Base-by-base conservation (phyloP, 2,329 filamentous ascomycete species). In the Domatiomyces globalis region DNA sequence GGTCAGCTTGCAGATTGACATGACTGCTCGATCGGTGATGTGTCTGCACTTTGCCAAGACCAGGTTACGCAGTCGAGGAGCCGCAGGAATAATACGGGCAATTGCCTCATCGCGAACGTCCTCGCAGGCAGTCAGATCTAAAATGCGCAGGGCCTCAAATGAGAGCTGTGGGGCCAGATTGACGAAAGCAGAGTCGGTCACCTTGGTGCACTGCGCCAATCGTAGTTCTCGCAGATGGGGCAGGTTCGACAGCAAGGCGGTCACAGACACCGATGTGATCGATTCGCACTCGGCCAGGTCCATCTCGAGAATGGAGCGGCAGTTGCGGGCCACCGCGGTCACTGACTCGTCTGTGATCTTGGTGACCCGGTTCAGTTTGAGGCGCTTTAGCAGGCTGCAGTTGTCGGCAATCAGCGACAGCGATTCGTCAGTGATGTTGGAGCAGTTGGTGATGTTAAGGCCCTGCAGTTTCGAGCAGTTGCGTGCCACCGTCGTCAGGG, bases 21-120 rank as follows among this genome's bases (percentile, higher is more conserved):
- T 75, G 7, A 98, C 88, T 7, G 90, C 84, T 46, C 79, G 77
- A 68, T 98, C 90, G 1, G 92, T 96, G 62, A 98, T 86, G 62
- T 89, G 84, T 57, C 85, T 80, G 68, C 92, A 98, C 70, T 98
- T 98, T 57, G 89, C 87, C 15, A 98, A 77, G 5, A 98, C 89
- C 2, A 98, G 74, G 63, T 96, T 96, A 49, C 92, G 83, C 49
- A 98, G 75, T 9, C 89, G 82, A 5, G 92, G 92, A 3, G 92
- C 89, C 1, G 84, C 81, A 15, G 81, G 78, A 51, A 96, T 85
- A 56, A 98, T 95, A 64, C 82, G 88, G 62, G 88, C 83, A 2
- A 98, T 85, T 10, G 88, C 86, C 43, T 83, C 81, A 65, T 98
- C 92, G 29, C 86, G 87, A 53, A 98, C 72, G 54, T 84, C 81